Percentiles rank a stretch among this genome's conserved stretches.
These are phyloP conservation scores for Porcisia hertigi DNA, from an alignment of 208 protist species.

Conservation along the genomic window DNA sequence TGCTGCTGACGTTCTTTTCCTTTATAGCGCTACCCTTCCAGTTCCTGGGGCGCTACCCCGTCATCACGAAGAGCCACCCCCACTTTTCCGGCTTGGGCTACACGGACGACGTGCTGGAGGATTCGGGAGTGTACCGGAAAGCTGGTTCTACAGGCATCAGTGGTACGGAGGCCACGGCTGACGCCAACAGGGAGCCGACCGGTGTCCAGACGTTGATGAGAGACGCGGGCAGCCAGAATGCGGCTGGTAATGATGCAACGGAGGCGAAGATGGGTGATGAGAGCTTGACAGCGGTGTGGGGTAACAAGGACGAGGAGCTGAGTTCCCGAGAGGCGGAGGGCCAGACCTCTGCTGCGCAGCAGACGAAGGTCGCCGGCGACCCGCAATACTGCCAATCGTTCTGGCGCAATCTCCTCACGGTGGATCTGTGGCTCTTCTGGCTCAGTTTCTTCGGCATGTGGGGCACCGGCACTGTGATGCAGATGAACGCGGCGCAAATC, in stretches of 20 bases:
- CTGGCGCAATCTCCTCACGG: slow-evolving; percentile 65
- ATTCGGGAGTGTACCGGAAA: background rate
- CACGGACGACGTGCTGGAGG: slow-evolving; percentile 21
- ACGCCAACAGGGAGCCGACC: slow-evolving; percentile 3
- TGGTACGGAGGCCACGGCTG: background rate
- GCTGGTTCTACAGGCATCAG: background rate
- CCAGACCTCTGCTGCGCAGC: background rate
- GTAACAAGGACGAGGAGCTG: background rate
- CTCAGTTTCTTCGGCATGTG: slow-evolving; percentile 69
- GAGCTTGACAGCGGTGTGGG: background rate
- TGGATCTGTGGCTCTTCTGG: slow-evolving; percentile 77
- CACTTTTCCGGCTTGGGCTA: slow-evolving; percentile 45
- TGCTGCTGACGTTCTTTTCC: slow-evolving; percentile 53
- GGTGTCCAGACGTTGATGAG: background rate
- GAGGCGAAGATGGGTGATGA: background rate
- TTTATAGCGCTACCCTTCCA: slow-evolving; percentile 71
- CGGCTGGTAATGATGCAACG: slow-evolving; percentile 15
- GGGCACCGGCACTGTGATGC: slow-evolving; percentile 72
- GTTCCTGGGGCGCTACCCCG: slow-evolving; percentile 59
- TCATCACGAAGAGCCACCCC: slow-evolving; percentile 39
- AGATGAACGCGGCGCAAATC: slow-evolving; percentile 77
- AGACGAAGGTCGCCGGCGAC: slow-evolving; percentile 29
- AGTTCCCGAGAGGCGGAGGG: background rate
- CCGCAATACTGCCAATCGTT: slow-evolving; percentile 69
- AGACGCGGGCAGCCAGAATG: background rate